These are phyloP conservation scores for Globisporangium middletonii DNA, from an alignment of 352 stramenopile species.

Conservation along the genomic window DNA sequence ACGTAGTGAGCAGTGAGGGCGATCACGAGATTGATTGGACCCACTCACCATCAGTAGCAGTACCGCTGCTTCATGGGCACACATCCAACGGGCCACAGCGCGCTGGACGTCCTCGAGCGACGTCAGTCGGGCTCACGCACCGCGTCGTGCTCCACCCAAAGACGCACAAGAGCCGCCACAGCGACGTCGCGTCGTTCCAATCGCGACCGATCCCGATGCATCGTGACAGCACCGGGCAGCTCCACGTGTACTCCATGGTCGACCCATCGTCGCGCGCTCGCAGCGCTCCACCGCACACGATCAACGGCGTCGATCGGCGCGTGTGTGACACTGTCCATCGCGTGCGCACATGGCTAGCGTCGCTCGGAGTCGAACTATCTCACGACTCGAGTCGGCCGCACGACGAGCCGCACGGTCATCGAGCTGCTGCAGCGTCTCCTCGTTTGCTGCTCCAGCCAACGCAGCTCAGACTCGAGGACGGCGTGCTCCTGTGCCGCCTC, in stretches of 20 bases:
- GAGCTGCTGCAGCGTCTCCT: too few species aligned
- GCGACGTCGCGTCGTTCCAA: neutral
- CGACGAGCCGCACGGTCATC: neutral
- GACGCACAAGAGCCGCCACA: conserved; percentile 1
- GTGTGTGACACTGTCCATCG: neutral
- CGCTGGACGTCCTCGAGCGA: neutral
- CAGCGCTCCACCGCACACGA: neutral
- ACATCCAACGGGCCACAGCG: neutral
- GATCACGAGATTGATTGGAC: too few species aligned
- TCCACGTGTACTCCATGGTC: conserved; percentile 34
- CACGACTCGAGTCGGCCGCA: neutral
- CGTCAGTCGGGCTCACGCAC: neutral
- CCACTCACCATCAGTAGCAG: too few species aligned
- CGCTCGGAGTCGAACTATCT: conserved; percentile 12
- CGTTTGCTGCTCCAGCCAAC: neutral
- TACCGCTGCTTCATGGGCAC: too few species aligned
- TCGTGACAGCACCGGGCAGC: conserved; percentile 15
- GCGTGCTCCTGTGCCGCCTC: conserved; percentile 33
- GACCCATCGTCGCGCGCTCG: conserved; percentile 16
- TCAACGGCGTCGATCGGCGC: too few species aligned
- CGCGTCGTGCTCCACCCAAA: neutral
- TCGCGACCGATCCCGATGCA: conserved; percentile 6
- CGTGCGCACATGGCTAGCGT: conserved; percentile 8
- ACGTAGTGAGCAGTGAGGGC: too few species aligned
- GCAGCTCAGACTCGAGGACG: conserved; percentile 18